Conservation (phyloP, 306 rosid species). For the Vigna radiata region DNA sequence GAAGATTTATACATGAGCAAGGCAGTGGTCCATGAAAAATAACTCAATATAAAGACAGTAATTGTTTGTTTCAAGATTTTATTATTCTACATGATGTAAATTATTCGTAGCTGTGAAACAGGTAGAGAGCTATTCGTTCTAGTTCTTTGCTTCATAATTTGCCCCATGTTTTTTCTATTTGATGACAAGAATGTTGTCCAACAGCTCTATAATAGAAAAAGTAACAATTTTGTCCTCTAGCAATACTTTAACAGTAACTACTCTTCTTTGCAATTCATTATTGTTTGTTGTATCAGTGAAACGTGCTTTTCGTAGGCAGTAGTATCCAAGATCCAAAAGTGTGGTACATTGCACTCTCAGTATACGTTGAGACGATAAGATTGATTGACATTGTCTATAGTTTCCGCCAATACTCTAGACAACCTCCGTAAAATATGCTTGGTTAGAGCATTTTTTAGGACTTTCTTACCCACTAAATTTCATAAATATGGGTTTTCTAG, state of each 20-base stretch:
- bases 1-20: constrained; percentile 50
- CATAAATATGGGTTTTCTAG: too few species aligned
- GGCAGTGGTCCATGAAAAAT: constrained; percentile 50
- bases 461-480: too few species aligned
- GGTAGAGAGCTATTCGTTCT: constrained; percentile 52
- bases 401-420: not conserved
- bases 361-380: not conserved
- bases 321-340: not conserved
- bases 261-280: constrained; percentile 28
- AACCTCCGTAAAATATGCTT: constrained; percentile 9
- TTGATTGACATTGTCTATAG: not conserved
- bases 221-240: constrained; percentile 44
- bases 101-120: constrained; percentile 58
- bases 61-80: constrained; percentile 59
- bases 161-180: constrained; percentile 37
- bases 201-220: constrained; percentile 34
- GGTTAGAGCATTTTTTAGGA: not conserved
- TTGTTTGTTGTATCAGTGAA: constrained; percentile 8
- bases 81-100: constrained; percentile 54
- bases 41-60: constrained; percentile 50
- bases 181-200: constrained; percentile 52
- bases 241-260: not conserved
- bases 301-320: constrained; percentile 3
- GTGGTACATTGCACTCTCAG: not conserved
- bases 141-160: constrained; percentile 50